Evolutionary conservation across 495 filamentous ascomycete genomes (phyloP), one percentile per base, ranked within the genome.

Genomic region (Aspergillus sclerotiicarbonarius): DNA sequence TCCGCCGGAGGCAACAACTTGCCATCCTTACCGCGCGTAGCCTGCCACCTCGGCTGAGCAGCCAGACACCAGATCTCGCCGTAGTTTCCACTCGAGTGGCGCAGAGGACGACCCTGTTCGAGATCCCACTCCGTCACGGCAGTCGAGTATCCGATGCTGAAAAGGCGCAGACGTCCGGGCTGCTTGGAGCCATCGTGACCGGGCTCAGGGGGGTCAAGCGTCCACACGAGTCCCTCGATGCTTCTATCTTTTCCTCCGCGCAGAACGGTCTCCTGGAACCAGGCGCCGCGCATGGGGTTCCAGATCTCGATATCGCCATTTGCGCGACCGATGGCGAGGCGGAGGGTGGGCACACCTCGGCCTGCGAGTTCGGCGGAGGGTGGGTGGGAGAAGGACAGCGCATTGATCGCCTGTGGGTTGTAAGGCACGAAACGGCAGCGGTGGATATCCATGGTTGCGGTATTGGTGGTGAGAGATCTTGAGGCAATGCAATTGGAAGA

Each of bases 241-340:
- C 90, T 92, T 50, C 91, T 78, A 62, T 91, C 90, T 56, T 90
- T 87, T 51, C 92, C 94, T 58, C 94, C 94, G 37, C 81, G 82
- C 8, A 97, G 84, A 37, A 89, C 84, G 13, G 84, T 87, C 75
- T 99, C 94, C 64, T 97, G 94, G 64, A 89, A 81, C 94, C 94
- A 99, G 47, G 81, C 73, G 13, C 92, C 92, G 59, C 83, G 82
- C 57, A 88, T 72, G 7, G 95, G 94, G 70, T 96, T 96, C 95
- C 95, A 99, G 58, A 99, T 92, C 74, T 98, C 94, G 63, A 99
- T 94, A 66, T 96, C 90, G 64, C 94, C 94, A 70, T 97, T 97
- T 45, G 91, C 87, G 60, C 94, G 87, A 51, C 94, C 94, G 62
- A 99, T 82, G 12, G 94, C 95, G 18, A 98, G 83, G 60, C 92